Conservation (phyloP, 306 rosid genomes). For the Amphicarpaea edgeworthii region DNA sequence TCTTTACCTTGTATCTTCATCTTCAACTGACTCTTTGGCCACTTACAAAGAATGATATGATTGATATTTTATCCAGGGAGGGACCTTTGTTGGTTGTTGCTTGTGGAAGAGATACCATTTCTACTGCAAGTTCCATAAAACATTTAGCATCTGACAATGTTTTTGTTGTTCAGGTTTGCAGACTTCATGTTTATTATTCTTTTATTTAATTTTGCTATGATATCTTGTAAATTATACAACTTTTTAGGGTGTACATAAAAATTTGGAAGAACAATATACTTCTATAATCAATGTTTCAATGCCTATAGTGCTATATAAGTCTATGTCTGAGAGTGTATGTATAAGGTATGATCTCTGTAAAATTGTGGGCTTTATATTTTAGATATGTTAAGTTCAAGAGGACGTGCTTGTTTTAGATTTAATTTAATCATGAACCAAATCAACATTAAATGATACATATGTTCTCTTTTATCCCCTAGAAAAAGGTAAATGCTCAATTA, state of each 20-base stretch:
- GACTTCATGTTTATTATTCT: constrained; percentile 27
- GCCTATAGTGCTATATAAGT: constrained; percentile 13
- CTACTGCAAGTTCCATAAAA: constrained; percentile 81
- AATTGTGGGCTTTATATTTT: constrained; percentile 10
- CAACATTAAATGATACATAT: constrained; percentile 10
- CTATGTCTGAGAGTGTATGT: not conserved
- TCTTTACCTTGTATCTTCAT: constrained; percentile 11
- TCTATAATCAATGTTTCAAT: constrained; percentile 17
- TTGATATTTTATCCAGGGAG: constrained; percentile 64
- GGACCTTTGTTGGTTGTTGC: constrained; percentile 94
- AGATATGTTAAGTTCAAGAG: constrained; percentile 5
- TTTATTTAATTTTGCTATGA: constrained; percentile 7
- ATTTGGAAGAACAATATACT: constrained; percentile 9
- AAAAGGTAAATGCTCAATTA: not conserved
- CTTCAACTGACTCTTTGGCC: constrained; percentile 22
- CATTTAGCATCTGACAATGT: constrained; percentile 77
- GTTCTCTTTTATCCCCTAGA: not conserved
- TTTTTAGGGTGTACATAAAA: constrained; percentile 17
- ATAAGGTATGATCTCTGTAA: not conserved
- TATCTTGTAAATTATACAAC: constrained; percentile 33
- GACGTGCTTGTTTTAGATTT: constrained; percentile 12
- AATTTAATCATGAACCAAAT: constrained; percentile 28
- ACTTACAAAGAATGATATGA: constrained; percentile 28
- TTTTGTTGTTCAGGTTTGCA: constrained; percentile 87
- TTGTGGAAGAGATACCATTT: constrained; percentile 89